phyloP scores from a whole-genome alignment of 805 yeast species.

The Candida sanyiensis region DNA sequence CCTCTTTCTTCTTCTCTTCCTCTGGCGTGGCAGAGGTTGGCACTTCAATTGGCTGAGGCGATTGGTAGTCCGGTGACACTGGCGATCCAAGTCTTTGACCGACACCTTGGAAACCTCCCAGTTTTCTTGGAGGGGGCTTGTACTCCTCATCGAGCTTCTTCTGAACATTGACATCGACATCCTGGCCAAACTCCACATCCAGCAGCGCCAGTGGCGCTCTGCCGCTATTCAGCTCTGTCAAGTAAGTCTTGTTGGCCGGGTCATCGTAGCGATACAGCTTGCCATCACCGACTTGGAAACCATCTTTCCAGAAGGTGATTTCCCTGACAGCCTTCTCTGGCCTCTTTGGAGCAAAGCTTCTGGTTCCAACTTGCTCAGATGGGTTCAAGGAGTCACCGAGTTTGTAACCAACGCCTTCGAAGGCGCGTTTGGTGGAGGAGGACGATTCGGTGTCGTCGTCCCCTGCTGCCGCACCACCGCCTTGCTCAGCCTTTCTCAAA shows the following conservation, averaged over 20 bases:
- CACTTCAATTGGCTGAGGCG: constrained; percentile 16
- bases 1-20: constrained; percentile 22
- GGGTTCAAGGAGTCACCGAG: constrained; percentile 33
- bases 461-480: constrained; percentile 35
- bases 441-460: constrained; percentile 34
- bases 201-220: constrained; percentile 83
- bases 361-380: constrained; percentile 31
- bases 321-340: constrained; percentile 62
- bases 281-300: constrained; percentile 94
- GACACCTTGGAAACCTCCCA: constrained; percentile 67
- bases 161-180: constrained; percentile 84
- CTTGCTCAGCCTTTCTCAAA: constrained; percentile 61
- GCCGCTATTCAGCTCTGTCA: constrained; percentile 80
- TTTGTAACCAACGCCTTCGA: constrained; percentile 37
- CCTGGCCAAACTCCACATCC: constrained; percentile 84
- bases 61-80: constrained; percentile 59
- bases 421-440: constrained; percentile 25
- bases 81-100: constrained; percentile 91
- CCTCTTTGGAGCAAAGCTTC: constrained; percentile 27
- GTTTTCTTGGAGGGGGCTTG: constrained; percentile 54
- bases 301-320: constrained; percentile 93
- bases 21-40: constrained; percentile 15
- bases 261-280: constrained; percentile 82
- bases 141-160: constrained; percentile 79
- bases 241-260: constrained; percentile 74